Conservation (phyloP, 1,284 basidiomycete genomes). For the Wallemia ichthyophaga region DNA sequence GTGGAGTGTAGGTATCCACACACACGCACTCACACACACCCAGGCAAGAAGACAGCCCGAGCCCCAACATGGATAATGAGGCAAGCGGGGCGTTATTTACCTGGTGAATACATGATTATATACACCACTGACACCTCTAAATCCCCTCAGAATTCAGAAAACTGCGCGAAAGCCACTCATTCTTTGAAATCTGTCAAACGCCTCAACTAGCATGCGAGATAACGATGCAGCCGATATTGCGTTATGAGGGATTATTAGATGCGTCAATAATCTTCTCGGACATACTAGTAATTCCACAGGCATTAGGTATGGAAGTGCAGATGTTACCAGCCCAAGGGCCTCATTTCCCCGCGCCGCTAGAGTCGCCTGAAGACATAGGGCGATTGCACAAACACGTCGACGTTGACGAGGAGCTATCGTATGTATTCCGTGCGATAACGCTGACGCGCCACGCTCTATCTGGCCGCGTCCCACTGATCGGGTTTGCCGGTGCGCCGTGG, state of each 20-base stretch:
- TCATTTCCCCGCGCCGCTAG: slow-evolving; percentile 50
- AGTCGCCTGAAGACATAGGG: slow-evolving; percentile 39
- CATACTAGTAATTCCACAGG: slow-evolving; percentile 83
- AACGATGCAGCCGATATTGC: slow-evolving; percentile 67
- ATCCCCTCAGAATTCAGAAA: slow-evolving; percentile 40
- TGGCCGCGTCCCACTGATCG: slow-evolving; percentile 71
- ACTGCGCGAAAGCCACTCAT: slow-evolving; percentile 51
- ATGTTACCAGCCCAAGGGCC: slow-evolving; percentile 60
- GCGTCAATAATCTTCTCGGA: slow-evolving; percentile 90
- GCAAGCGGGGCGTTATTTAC: slow-evolving; percentile 82
- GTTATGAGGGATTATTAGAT: slow-evolving; percentile 55
- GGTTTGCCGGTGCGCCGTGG: slow-evolving; percentile 87
- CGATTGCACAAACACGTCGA: slow-evolving; percentile 31
- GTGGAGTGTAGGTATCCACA: slow-evolving; percentile 4
- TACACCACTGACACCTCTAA: neutral
- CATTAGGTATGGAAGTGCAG: slow-evolving; percentile 71
- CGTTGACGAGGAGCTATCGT: slow-evolving; percentile 50
- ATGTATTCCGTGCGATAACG: slow-evolving; percentile 70
- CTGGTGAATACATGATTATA: slow-evolving; percentile 27
- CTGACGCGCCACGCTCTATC: slow-evolving; percentile 41
- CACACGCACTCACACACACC: slow-evolving; percentile 2
- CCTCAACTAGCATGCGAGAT: slow-evolving; percentile 56
- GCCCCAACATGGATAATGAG: slow-evolving; percentile 99
- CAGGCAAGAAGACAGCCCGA: slow-evolving; percentile 58
- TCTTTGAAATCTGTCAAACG: slow-evolving; percentile 75